phyloP scores from a whole-genome alignment of 305 asterid genomes.

The Fraxinus xanthoxyloides region DNA sequence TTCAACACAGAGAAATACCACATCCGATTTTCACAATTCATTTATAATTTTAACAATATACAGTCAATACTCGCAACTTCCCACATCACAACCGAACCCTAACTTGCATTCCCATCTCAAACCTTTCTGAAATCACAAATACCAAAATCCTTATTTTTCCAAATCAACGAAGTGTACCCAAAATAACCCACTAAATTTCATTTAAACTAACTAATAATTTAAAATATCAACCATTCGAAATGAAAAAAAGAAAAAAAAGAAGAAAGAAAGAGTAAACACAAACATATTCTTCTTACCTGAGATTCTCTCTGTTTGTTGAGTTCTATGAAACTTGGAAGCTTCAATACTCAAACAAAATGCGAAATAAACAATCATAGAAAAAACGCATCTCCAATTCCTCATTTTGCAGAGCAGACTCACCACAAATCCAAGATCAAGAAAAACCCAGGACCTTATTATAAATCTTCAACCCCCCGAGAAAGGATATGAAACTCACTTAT shows the following conservation, averaged over 20 bases:
- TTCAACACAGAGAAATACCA: neutral
- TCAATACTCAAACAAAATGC: constrained; percentile 5
- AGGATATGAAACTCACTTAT: neutral
- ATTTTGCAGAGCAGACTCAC: neutral
- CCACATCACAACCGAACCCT: constrained; percentile 1
- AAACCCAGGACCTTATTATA: neutral
- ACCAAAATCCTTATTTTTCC: neutral
- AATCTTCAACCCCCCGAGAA: neutral
- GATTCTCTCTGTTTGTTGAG: constrained; percentile 4
- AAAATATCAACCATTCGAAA: neutral
- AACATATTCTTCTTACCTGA: neutral
- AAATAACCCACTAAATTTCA: neutral
- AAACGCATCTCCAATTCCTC: constrained; percentile 7
- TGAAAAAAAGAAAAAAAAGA: too few species aligned
- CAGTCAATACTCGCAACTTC: neutral
- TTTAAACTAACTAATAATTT: neutral
- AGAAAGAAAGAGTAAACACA: neutral
- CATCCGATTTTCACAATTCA: neutral
- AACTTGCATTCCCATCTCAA: constrained; percentile 4
- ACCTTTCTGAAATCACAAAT: constrained; percentile 8
- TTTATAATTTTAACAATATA: neutral
- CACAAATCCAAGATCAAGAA: neutral
- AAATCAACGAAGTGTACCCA: neutral
- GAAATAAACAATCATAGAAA: neutral
- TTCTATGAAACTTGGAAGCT: neutral